phyloP scores from a whole-genome alignment of 768 basidiomycete genomes.

The Collybia nuda region DNA sequence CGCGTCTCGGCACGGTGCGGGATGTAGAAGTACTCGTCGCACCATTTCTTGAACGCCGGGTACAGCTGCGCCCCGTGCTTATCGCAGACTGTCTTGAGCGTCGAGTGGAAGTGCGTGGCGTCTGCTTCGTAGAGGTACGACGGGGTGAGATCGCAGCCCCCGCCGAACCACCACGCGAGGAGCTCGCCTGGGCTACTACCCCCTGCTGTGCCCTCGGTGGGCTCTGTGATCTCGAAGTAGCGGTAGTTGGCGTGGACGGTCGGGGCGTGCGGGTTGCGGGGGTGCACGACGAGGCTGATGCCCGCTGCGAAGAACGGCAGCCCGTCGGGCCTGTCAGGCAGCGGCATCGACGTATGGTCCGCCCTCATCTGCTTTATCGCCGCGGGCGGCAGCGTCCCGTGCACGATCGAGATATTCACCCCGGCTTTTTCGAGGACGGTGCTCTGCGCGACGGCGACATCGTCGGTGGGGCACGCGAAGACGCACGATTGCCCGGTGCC shows the following conservation, averaged over 20 bases:
- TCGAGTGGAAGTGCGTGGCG: slow-evolving; percentile 81
- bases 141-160: slow-evolving; percentile 93
- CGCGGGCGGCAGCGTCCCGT: slow-evolving; percentile 82
- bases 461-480: slow-evolving; percentile 53
- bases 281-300: slow-evolving; percentile 91
- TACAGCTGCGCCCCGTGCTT: slow-evolving; percentile 67
- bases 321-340: slow-evolving; percentile 56
- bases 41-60: slow-evolving; percentile 88
- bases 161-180: slow-evolving; percentile 98
- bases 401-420: slow-evolving; percentile 90
- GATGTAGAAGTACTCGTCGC: slow-evolving; percentile 96
- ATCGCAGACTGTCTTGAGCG: slow-evolving; percentile 76
- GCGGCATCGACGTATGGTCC: slow-evolving; percentile 78
- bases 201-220: slow-evolving; percentile 14
- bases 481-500: slow-evolving; percentile 84
- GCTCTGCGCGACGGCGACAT: slow-evolving; percentile 23
- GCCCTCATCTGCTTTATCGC: slow-evolving; percentile 95
- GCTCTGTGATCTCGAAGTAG: slow-evolving; percentile 89
- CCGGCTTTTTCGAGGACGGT: slow-evolving; percentile 92
- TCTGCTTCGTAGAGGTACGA: slow-evolving; percentile 90
- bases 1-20: slow-evolving; percentile 84
- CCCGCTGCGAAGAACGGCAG: slow-evolving; percentile 95
- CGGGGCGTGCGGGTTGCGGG: slow-evolving; percentile 89
- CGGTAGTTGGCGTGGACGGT: slow-evolving; percentile 97
- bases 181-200: slow-evolving; percentile 50